Evolutionary conservation across 2,329 filamentous ascomycete genomes (phyloP).

Genomic region (Aureobasidium melanogenum): DNA sequence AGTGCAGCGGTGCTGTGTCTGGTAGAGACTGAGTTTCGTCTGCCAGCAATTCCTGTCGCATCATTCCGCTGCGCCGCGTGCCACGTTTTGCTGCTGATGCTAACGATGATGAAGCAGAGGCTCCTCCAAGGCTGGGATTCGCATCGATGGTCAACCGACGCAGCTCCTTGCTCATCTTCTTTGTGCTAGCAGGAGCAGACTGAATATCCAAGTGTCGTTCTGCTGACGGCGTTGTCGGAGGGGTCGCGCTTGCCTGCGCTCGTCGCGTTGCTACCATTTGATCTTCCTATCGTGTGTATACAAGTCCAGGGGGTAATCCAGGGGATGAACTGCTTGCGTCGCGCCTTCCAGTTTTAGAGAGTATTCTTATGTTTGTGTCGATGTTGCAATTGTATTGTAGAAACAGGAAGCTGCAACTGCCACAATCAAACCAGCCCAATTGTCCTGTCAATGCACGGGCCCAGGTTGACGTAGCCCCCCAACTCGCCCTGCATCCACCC

Average conservation of each 20-base stretch:
- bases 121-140: not conserved
- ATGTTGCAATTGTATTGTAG: not conserved
- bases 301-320: not conserved
- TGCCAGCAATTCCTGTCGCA: not conserved
- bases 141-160: constrained; percentile 2
- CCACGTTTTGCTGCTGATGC: not conserved
- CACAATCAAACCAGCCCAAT: too few species aligned
- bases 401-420: too few species aligned
- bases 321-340: not conserved
- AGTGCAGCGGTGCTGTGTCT: not conserved
- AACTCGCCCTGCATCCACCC: too few species aligned
- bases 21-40: not conserved
- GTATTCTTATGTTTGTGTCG: too few species aligned
- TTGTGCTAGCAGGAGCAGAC: not conserved
- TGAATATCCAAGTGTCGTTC: not conserved
- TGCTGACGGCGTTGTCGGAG: constrained; percentile 9
- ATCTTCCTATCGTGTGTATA: too few species aligned
- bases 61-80: not conserved
- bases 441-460: too few species aligned
- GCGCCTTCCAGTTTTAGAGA: too few species aligned
- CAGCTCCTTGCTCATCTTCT: constrained; percentile 7
- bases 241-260: constrained; percentile 9
- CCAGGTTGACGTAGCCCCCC: too few species aligned
- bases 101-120: not conserved
- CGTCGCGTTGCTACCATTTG: constrained; percentile 9